Percentiles rank a stretch among this genome's conserved stretches.
phyloP scores from a whole-genome alignment of 257 asterid genomes.

The Fraxinus excelsior region DNA sequence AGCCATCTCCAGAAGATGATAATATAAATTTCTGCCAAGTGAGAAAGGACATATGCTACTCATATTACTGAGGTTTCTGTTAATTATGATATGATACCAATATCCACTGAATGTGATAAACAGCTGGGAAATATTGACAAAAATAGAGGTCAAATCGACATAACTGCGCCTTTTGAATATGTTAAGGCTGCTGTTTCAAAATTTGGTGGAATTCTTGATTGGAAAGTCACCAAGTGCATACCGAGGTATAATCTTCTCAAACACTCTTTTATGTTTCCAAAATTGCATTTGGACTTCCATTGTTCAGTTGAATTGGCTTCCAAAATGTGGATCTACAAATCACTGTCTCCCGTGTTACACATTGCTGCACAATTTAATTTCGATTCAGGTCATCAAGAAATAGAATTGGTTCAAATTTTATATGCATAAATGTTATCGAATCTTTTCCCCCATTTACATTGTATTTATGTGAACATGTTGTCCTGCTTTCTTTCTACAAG shows the following conservation, averaged over 20 bases:
- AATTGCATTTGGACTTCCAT: neutral
- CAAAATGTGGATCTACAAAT: neutral
- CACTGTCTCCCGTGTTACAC: neutral
- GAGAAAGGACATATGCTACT: constrained; percentile 37
- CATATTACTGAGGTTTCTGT: constrained; percentile 34
- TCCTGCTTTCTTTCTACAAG: neutral
- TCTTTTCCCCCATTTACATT: neutral
- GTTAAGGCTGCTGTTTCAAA: constrained; percentile 96
- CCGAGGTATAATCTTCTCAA: constrained; percentile 66
- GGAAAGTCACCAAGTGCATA: constrained; percentile 92
- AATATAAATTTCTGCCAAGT: constrained; percentile 32
- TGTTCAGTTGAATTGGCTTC: neutral
- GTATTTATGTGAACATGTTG: neutral
- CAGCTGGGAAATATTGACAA: constrained; percentile 26
- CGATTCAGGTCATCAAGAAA: neutral
- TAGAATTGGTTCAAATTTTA: neutral
- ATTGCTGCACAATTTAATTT: neutral
- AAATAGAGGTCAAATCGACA: constrained; percentile 65
- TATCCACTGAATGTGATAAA: constrained; percentile 28
- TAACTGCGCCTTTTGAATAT: constrained; percentile 87
- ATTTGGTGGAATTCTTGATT: constrained; percentile 97
- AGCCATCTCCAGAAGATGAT: constrained; percentile 36
- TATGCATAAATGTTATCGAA: neutral
- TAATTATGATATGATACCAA: constrained; percentile 20
- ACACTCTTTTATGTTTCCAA: neutral